These are phyloP conservation scores for Pestalotiopsis sp. DNA, from an alignment of 2,329 filamentous ascomycete species.

Conservation along the genomic window DNA sequence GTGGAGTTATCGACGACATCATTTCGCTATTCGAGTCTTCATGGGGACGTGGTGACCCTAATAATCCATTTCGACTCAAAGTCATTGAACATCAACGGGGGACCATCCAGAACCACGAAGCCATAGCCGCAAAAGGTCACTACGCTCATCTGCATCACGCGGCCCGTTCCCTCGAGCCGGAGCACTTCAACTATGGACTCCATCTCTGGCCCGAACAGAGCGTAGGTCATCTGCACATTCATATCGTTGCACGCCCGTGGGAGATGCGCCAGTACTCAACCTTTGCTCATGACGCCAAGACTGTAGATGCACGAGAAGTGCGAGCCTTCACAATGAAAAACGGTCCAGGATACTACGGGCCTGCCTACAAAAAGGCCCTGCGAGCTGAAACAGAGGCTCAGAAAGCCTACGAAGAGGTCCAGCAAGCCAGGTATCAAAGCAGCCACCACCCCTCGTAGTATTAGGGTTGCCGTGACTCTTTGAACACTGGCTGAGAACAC, in stretches of 20 bases:
- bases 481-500: too few relatives aligned
- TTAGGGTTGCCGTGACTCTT: too few relatives aligned
- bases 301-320: constrained; percentile 21
- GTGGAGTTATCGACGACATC: constrained; percentile 19
- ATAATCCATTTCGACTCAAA: too few relatives aligned
- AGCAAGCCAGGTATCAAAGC: too few relatives aligned
- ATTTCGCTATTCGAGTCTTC: constrained; percentile 16
- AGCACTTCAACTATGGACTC: constrained; percentile 23
- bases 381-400: too few relatives aligned
- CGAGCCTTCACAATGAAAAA: constrained; percentile 11
- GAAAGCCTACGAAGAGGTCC: too few relatives aligned
- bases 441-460: too few relatives aligned
- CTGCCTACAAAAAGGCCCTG: background rate
- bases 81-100: constrained; percentile 17
- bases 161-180: too few relatives aligned
- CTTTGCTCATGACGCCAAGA: constrained; percentile 20
- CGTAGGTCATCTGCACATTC: constrained; percentile 21
- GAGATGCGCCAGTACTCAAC: constrained; percentile 18
- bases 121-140: too few relatives aligned
- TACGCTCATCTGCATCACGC: too few relatives aligned
- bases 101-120: background rate
- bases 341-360: background rate
- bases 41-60: too few relatives aligned
- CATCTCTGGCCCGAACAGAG: constrained; percentile 23
- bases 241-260: constrained; percentile 18